A percentile compares a stretch with the other conserved stretches of the same genome.
Evolutionary conservation across 2,329 filamentous ascomycete species (phyloP).

Genomic region (Fusarium citri): DNA sequence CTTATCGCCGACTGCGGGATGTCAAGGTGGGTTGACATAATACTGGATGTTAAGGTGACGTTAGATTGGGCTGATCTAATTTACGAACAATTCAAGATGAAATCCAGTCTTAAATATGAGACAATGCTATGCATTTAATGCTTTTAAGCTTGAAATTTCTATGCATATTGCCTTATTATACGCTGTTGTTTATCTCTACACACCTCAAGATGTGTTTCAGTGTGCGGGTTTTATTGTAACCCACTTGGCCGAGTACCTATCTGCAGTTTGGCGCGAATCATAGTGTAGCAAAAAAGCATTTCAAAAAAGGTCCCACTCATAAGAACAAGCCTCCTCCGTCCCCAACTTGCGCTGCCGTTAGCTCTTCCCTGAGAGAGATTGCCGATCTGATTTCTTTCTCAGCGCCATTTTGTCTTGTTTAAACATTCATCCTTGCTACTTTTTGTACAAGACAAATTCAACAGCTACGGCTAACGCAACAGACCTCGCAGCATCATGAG

Average conservation of each 20-base stretch:
- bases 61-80: not conserved
- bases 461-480: conserved; percentile 25
- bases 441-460: not conserved
- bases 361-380: conserved; percentile 38
- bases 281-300: conserved; percentile 42
- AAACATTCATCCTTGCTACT: not conserved
- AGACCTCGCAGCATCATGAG: conserved; percentile 56
- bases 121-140: too few species aligned
- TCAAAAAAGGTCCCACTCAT: conserved; percentile 38
- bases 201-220: not conserved
- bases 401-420: not conserved
- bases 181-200: not conserved
- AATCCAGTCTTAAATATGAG: too few species aligned
- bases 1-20: conserved; percentile 46
- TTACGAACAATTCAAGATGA: not conserved
- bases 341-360: conserved; percentile 38
- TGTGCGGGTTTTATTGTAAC: conserved; percentile 17
- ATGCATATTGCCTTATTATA: not conserved
- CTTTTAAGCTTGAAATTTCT: not conserved
- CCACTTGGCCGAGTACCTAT: conserved; percentile 8
- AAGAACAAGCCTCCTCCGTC: conserved; percentile 33
- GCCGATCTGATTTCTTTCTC: conserved; percentile 37
- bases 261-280: conserved; percentile 40
- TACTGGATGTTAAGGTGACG: not conserved
- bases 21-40: conserved; percentile 1